Conservation (phyloP, 257 asterid species). For the Salvia rosmarinus region DNA sequence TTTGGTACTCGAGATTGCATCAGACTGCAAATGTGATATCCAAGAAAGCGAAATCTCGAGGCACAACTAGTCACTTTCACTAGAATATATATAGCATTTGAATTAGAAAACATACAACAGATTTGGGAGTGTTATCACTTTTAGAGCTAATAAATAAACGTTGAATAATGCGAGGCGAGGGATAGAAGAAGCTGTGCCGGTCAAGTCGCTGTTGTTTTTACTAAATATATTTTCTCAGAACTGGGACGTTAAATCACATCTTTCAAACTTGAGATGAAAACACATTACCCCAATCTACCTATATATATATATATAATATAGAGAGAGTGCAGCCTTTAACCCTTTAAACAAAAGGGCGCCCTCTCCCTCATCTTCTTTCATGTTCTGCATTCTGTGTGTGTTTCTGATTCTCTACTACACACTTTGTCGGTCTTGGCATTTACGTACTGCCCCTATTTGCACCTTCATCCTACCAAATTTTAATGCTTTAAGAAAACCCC, state of each 20-base stretch:
- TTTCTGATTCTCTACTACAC: neutral
- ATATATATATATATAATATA: neutral
- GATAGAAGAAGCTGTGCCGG: conserved; percentile 46
- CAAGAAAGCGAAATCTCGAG: too few species aligned
- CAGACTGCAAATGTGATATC: too few species aligned
- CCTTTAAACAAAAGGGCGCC: neutral
- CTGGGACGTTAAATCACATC: conserved; percentile 64
- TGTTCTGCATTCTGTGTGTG: conserved; percentile 19
- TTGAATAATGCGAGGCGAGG: conserved; percentile 16
- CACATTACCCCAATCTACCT: conserved; percentile 12
- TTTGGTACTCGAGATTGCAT: too few species aligned
- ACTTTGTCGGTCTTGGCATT: conserved; percentile 32
- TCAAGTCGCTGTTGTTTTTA: conserved; percentile 60
- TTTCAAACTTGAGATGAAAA: conserved; percentile 39
- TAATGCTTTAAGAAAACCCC: conserved; percentile 3
- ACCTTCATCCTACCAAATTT: neutral
- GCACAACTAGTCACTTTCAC: too few species aligned
- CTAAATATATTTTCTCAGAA: conserved; percentile 24
- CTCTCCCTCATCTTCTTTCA: neutral
- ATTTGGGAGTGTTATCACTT: too few species aligned
- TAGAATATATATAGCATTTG: too few species aligned
- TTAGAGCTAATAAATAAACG: neutral
- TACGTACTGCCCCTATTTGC: conserved; percentile 6
- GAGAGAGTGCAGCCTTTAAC: neutral
- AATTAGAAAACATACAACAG: too few species aligned